Conservation (phyloP, 169 alveolate species). For the Plasmodium fragile region DNA sequence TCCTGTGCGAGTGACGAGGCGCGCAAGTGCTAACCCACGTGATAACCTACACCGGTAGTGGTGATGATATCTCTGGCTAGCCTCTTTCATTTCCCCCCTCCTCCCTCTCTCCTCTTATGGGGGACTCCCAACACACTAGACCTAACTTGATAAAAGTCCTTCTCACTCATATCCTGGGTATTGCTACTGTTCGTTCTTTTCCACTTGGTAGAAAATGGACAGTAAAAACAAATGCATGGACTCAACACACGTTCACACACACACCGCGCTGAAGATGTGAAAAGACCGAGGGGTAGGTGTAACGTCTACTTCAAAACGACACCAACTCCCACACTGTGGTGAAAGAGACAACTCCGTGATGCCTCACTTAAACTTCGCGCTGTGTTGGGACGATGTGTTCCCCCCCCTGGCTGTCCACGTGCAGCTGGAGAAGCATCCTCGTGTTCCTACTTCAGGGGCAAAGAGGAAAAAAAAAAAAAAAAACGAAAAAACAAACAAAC, state of each 20-base stretch:
- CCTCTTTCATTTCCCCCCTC: not conserved
- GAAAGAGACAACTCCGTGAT: not conserved
- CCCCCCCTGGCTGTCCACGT: not conserved
- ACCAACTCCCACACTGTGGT: not conserved
- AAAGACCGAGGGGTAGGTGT: not conserved
- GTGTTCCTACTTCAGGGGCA: not conserved
- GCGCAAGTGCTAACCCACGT: not conserved
- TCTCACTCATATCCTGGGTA: slow-evolving; percentile 35
- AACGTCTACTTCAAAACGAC: not conserved
- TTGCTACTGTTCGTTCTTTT: not conserved
- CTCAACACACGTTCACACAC: not conserved
- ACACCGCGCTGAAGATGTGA: not conserved
- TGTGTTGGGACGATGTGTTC: not conserved
- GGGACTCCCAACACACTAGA: not conserved
- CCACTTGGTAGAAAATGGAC: not conserved
- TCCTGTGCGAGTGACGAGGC: not conserved
- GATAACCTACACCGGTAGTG: not conserved
- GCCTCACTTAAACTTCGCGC: not conserved
- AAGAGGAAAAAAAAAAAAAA: not conserved
- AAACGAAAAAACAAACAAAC: too few relatives aligned
- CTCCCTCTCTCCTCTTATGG: not conserved
- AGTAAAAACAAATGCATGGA: not conserved
- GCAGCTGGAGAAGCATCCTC: not conserved
- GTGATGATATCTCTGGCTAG: not conserved
- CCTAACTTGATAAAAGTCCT: slow-evolving; percentile 50